A percentile compares a stretch with the other conserved stretches of the same genome.
Conservation (phyloP, 2,329 filamentous ascomycete genomes). For the Emydomyces testavorans region DNA sequence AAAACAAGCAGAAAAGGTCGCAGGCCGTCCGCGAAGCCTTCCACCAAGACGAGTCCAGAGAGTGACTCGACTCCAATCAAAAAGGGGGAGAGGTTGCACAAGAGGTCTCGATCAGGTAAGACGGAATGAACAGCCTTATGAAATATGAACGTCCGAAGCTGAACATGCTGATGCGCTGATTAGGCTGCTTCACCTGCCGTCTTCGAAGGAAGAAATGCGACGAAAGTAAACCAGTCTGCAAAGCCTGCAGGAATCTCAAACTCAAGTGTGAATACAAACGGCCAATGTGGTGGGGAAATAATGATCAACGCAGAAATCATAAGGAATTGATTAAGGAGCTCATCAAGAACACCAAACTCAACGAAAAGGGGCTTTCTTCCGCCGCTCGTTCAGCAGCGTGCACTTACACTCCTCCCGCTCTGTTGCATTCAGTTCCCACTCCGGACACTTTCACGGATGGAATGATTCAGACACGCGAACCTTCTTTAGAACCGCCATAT, state of each 20-base stretch:
- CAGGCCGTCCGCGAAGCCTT: conserved; percentile 9
- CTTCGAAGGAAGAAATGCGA: conserved; percentile 60
- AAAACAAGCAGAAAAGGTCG: conserved; percentile 13
- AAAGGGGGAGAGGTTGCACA: conserved; percentile 15
- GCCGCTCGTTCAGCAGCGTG: conserved; percentile 25
- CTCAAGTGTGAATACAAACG: conserved; percentile 92
- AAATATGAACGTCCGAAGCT: neutral
- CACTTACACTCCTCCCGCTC: conserved; percentile 58
- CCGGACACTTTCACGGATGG: conserved; percentile 62
- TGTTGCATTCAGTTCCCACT: conserved; percentile 71
- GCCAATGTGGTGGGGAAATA: conserved; percentile 95
- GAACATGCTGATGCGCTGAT: neutral
- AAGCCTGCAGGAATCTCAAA: conserved; percentile 58
- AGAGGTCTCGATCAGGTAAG: conserved; percentile 16
- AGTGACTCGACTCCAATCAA: conserved; percentile 1
- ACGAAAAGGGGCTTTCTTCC: conserved; percentile 60
- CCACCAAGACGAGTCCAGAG: conserved; percentile 6
- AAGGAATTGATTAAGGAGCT: conserved; percentile 95
- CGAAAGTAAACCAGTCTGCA: conserved; percentile 53
- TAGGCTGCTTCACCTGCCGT: conserved; percentile 55
- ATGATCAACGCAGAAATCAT: conserved; percentile 69
- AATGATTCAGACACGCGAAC: conserved; percentile 60
- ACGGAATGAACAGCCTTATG: neutral
- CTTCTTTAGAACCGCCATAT: conserved; percentile 70
- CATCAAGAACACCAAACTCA: conserved; percentile 93